phyloP scores from a whole-genome alignment of 2,329 filamentous ascomycete genomes.

The Rhinocladiella similis region DNA sequence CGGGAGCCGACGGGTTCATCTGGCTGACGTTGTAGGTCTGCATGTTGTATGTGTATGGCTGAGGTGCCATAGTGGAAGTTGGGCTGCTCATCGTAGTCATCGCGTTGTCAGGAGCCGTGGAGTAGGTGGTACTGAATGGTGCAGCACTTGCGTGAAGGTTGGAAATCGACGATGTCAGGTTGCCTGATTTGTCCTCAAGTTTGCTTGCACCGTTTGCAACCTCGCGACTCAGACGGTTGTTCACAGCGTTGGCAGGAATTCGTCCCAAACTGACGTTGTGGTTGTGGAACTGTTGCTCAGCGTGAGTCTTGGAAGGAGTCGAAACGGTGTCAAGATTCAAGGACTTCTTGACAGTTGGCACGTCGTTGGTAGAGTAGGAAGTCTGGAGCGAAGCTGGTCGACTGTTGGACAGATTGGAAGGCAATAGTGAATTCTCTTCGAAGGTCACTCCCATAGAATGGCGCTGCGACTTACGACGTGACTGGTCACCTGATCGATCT shows the following conservation, averaged over 20 bases:
- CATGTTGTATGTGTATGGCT: slow-evolving; percentile 47
- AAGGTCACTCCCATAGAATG: slow-evolving; percentile 48
- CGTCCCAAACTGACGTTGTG: slow-evolving; percentile 82
- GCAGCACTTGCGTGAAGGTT: slow-evolving; percentile 73
- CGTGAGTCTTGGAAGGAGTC: slow-evolving; percentile 57
- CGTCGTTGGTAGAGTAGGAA: slow-evolving; percentile 87
- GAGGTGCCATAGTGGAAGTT: slow-evolving; percentile 43
- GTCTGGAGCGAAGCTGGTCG: slow-evolving; percentile 62
- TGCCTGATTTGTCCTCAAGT: slow-evolving; percentile 23
- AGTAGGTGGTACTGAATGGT: slow-evolving; percentile 70
- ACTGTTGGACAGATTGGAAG: slow-evolving; percentile 44
- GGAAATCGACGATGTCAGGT: slow-evolving; percentile 15
- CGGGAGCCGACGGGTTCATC: slow-evolving; percentile 20
- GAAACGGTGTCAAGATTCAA: slow-evolving; percentile 48
- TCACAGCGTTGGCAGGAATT: slow-evolving; percentile 67
- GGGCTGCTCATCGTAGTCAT: slow-evolving; percentile 37
- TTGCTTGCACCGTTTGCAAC: slow-evolving; percentile 42
- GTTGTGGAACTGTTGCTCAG: slow-evolving; percentile 62
- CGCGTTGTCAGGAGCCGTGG: slow-evolving; percentile 36
- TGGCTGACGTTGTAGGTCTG: slow-evolving; percentile 32
- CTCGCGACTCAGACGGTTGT: slow-evolving; percentile 72
- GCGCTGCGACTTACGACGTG: slow-evolving; percentile 41
- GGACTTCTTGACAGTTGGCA: slow-evolving; percentile 78
- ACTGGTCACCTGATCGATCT: slow-evolving; percentile 32
- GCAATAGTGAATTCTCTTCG: slow-evolving; percentile 27